Percentiles rank a stretch among this genome's conserved stretches.
These are phyloP conservation scores for Microthyrium microscopicum DNA, from an alignment of 2,329 filamentous ascomycete species.

Conservation along the genomic window DNA sequence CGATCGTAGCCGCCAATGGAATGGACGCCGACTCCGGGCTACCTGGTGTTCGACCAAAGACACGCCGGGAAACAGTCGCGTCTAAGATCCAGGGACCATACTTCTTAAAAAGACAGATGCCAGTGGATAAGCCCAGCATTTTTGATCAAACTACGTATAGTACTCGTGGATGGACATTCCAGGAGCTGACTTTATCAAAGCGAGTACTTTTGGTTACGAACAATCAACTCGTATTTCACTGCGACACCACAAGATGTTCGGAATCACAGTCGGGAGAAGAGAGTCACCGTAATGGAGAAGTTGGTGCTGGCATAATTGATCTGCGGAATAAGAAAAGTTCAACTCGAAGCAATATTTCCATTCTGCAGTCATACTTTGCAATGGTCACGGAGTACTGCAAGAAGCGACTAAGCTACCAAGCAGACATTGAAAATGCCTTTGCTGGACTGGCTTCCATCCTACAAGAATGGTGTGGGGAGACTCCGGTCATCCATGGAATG, in stretches of 20 bases:
- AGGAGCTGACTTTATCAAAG: constrained; percentile 1
- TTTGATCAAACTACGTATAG: not conserved
- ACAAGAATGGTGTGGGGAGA: too few species aligned
- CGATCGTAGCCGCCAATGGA: constrained; percentile 8
- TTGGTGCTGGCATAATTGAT: not conserved
- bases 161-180: not conserved
- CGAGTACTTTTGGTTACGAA: not conserved
- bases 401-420: not conserved
- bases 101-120: not conserved
- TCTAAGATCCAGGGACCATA: not conserved
- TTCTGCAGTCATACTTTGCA: not conserved
- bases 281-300: not conserved
- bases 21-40: constrained; percentile 5
- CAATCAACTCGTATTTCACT: not conserved
- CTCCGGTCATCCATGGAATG: too few species aligned
- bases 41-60: not conserved
- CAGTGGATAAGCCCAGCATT: not conserved
- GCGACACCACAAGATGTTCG: not conserved
- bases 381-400: not conserved
- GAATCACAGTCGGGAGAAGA: not conserved
- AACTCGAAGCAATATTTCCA: not conserved
- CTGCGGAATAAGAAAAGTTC: not conserved
- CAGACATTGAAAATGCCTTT: not conserved
- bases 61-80: not conserved
- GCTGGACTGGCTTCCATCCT: too few species aligned